Evolutionary conservation across 2,329 filamentous ascomycete genomes (phyloP).

Genomic region (Lachnellula cervina): DNA sequence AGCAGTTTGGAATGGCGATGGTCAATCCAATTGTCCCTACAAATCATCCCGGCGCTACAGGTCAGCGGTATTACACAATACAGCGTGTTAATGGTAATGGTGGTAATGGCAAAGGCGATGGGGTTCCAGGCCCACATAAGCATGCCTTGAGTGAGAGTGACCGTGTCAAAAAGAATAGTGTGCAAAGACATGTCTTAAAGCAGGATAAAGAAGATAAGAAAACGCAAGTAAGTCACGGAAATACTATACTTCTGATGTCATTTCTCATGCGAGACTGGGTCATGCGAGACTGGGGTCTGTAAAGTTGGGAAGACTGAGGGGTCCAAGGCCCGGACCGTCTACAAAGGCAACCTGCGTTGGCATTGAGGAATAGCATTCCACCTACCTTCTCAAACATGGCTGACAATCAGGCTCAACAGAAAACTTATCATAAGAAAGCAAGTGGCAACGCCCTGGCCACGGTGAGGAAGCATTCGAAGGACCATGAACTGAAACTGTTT

Average conservation of each 20-base stretch:
- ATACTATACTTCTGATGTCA: constrained; percentile 1
- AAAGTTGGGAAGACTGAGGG: constrained; percentile 1
- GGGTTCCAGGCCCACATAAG: constrained; percentile 66
- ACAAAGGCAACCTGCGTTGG: too few species aligned
- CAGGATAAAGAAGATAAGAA: constrained; percentile 63
- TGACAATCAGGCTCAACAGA: constrained; percentile 46
- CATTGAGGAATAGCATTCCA: not conserved
- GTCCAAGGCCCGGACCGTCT: not conserved
- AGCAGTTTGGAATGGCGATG: constrained; percentile 40
- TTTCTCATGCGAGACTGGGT: not conserved
- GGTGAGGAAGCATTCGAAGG: constrained; percentile 63
- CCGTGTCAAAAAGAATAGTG: constrained; percentile 75
- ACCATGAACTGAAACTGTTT: constrained; percentile 70
- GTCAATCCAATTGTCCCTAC: constrained; percentile 36
- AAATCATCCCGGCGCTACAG: constrained; percentile 43
- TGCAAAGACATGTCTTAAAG: constrained; percentile 60
- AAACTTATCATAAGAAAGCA: constrained; percentile 66
- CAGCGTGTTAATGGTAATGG: constrained; percentile 75
- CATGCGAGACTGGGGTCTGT: not conserved
- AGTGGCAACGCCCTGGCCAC: constrained; percentile 67
- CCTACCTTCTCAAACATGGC: constrained; percentile 39
- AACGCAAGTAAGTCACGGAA: constrained; percentile 41
- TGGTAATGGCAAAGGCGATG: constrained; percentile 66
- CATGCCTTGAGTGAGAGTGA: constrained; percentile 71
- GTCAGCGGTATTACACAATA: constrained; percentile 64